Percentiles rank a stretch among this genome's conserved stretches.
phyloP scores from a whole-genome alignment of 2,329 filamentous ascomycete species.

The Claviceps sp. region DNA sequence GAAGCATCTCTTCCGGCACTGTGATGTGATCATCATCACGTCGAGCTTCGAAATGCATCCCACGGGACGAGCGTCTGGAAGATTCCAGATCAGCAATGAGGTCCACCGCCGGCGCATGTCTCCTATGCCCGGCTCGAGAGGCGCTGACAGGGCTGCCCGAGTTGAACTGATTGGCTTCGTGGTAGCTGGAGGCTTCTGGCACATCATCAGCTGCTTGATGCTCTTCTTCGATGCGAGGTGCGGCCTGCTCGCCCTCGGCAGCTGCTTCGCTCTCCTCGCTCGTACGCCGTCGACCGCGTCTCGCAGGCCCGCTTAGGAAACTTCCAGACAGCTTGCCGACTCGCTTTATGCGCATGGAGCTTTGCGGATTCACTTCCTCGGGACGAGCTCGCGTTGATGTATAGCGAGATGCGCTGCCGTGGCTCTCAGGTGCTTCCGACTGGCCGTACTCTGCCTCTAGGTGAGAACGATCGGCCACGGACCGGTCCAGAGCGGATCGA shows the following conservation, averaged over 20 bases:
- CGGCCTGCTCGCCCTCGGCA: conserved; percentile 26
- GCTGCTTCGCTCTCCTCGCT: conserved; percentile 47
- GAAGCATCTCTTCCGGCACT: conserved; percentile 8
- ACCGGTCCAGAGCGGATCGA: conserved; percentile 21
- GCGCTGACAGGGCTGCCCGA: conserved; percentile 47
- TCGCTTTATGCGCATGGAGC: conserved; percentile 65
- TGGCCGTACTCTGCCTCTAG: conserved; percentile 32
- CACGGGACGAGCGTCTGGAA: conserved; percentile 18
- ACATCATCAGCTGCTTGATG: conserved; percentile 25
- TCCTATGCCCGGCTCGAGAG: conserved; percentile 27
- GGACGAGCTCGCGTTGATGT: conserved; percentile 36
- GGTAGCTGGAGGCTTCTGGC: conserved; percentile 30
- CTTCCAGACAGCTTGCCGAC: conserved; percentile 62
- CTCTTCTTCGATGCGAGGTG: conserved; percentile 28
- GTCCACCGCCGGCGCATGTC: conserved; percentile 24
- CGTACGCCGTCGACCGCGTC: conserved; percentile 54
- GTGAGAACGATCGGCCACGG: conserved; percentile 19
- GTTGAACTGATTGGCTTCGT: conserved; percentile 30
- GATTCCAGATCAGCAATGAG: conserved; percentile 16
- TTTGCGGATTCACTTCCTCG: conserved; percentile 55
- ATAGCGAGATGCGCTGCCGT: conserved; percentile 41
- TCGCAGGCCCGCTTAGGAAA: conserved; percentile 67
- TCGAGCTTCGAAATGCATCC: conserved; percentile 10
- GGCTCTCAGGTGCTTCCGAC: conserved; percentile 35
- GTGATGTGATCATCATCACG: conserved; percentile 11